phyloP scores from a whole-genome alignment of 1,139 yeast genomes.

The Hemisphaericaspora xylanilytica region DNA sequence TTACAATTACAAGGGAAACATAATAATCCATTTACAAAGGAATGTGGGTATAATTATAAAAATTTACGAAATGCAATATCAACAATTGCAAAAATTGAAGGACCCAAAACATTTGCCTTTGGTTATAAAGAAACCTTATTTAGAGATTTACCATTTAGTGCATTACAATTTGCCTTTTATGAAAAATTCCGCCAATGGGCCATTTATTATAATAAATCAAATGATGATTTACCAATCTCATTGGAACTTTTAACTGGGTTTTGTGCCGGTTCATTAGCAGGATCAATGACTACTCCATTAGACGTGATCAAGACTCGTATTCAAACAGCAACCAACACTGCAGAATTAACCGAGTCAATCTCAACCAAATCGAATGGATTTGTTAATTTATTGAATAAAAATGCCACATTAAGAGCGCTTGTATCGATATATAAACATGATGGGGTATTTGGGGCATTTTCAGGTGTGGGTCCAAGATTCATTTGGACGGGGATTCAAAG shows the following conservation, averaged over 20 bases:
- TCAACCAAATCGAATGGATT: slow-evolving; percentile 10
- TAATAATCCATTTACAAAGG: slow-evolving; percentile 74
- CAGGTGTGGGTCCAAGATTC: slow-evolving; percentile 95
- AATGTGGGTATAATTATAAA: slow-evolving; percentile 79
- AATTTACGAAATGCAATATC: slow-evolving; percentile 66
- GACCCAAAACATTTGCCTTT: slow-evolving; percentile 70
- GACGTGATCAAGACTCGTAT: slow-evolving; percentile 94
- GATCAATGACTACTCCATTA: slow-evolving; percentile 74
- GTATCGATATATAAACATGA: slow-evolving; percentile 66
- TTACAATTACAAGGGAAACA: slow-evolving; percentile 85
- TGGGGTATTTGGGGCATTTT: slow-evolving; percentile 76
- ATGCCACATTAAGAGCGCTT: slow-evolving; percentile 64
- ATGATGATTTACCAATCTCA: slow-evolving; percentile 52
- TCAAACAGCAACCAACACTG: slow-evolving; percentile 56
- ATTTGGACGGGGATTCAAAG: slow-evolving; percentile 97
- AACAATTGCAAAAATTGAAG: slow-evolving; percentile 66
- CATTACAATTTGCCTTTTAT: slow-evolving; percentile 92
- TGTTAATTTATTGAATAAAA: slow-evolving; percentile 31
- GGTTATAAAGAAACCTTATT: slow-evolving; percentile 93
- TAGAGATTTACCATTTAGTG: slow-evolving; percentile 92
- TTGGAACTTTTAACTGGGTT: slow-evolving; percentile 86
- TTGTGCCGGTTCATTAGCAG: slow-evolving; percentile 95
- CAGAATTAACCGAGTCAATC: slow-evolving; percentile 11
- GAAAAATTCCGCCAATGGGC: slow-evolving; percentile 76
- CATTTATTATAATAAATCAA: slow-evolving; percentile 34